A percentile compares a stretch with the other conserved stretches of the same genome.
Evolutionary conservation across 139 green algal species (phyloP).

Genomic region (Chlorella sp.): DNA sequence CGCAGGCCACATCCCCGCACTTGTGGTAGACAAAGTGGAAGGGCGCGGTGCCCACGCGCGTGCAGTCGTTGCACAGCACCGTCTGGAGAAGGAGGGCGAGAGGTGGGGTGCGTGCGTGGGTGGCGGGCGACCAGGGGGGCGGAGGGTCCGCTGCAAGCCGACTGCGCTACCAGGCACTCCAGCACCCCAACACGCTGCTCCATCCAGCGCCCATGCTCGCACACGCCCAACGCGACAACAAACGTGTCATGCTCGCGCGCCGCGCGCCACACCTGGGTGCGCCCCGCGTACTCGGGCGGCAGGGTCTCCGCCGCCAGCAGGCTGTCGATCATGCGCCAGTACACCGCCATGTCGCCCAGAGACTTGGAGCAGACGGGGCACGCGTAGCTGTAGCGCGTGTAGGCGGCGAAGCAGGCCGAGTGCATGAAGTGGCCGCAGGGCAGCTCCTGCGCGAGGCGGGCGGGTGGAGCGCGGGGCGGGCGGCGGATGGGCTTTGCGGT

Average conservation of each 20-base stretch:
- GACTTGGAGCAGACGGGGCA: constrained; percentile 96
- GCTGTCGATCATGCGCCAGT: constrained; percentile 94
- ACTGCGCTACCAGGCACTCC: too few species aligned
- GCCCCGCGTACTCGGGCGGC: constrained; percentile 75
- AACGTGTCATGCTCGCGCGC: too few species aligned
- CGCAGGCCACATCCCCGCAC: constrained; percentile 80
- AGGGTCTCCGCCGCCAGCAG: constrained; percentile 74
- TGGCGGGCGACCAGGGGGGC: too few species aligned
- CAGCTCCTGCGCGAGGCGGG: constrained; percentile 67
- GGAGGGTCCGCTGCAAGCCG: too few species aligned
- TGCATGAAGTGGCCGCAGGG: constrained; percentile 98
- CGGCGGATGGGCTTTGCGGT: not conserved
- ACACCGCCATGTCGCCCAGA: constrained; percentile 96
- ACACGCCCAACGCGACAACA: too few species aligned
- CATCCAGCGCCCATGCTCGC: too few species aligned
- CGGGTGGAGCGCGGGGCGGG: not conserved
- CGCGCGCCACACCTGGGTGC: too few species aligned
- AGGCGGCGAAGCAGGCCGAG: constrained; percentile 89
- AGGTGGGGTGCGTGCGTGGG: too few species aligned
- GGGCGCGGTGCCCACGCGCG: constrained; percentile 50
- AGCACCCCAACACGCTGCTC: too few species aligned
- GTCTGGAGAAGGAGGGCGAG: constrained; percentile 66
- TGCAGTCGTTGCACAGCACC: constrained; percentile 96
- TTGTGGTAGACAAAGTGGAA: constrained; percentile 98
- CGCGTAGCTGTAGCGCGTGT: constrained; percentile 90